Conservation (phyloP, 192 early-diverging fungal genomes). For the Backusella luteola region DNA sequence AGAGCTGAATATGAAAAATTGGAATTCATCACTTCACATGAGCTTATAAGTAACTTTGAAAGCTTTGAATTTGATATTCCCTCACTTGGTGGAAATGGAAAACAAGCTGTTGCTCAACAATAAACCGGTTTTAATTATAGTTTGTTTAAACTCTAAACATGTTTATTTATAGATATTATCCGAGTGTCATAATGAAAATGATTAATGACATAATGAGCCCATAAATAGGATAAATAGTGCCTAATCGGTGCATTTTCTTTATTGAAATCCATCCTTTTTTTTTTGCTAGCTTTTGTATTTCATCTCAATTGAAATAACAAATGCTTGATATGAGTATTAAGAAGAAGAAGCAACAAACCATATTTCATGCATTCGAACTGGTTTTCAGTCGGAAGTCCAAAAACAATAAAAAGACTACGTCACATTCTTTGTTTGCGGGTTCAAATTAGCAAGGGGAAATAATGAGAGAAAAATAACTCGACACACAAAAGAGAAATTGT, state of each 20-base stretch:
- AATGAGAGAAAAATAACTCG: neutral
- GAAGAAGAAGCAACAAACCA: no score
- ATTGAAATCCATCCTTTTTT: no score
- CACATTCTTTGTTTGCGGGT: neutral
- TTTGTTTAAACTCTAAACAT: no score
- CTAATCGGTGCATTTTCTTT: no score
- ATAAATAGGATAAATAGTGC: no score
- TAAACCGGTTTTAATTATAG: neutral
- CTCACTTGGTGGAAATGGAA: neutral
- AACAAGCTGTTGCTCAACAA: neutral
- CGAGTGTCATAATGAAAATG: no score
- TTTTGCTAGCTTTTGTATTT: no score
- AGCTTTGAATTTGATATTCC: neutral
- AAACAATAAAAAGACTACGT: neutral
- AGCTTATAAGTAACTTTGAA: neutral
- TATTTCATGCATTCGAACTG: no score
- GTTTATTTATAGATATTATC: no score
- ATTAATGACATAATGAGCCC: no score
- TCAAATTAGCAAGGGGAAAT: neutral
- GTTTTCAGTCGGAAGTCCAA: neutral
- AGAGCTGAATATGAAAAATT: neutral
- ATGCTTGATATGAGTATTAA: no score
- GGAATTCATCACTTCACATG: neutral
- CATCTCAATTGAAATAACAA: no score
- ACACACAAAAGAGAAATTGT: neutral